A percentile compares a stretch with the other conserved stretches of the same genome.
Conservation (phyloP, 345 rosid species). For the Lenwebbia sp. region DNA sequence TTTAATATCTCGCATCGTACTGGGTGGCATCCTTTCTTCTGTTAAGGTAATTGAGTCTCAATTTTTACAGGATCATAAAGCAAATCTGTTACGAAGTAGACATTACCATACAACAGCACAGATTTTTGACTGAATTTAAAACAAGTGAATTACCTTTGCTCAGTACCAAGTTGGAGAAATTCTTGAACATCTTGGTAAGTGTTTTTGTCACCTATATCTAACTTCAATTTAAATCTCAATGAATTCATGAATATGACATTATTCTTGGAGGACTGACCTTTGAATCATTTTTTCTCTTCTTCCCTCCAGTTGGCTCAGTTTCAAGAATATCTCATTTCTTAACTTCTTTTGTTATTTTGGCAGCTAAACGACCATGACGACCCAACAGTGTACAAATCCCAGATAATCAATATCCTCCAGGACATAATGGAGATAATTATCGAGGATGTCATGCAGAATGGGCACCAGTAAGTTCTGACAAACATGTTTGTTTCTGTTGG, state of each 20-base stretch:
- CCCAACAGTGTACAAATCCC: slow-evolving; percentile 35
- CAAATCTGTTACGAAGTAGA: slow-evolving; percentile 52
- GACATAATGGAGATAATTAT: slow-evolving; percentile 83
- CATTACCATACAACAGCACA: slow-evolving; percentile 23
- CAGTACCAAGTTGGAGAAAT: slow-evolving; percentile 64
- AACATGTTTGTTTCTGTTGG: neutral
- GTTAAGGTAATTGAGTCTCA: neutral
- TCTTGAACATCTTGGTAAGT: slow-evolving; percentile 61
- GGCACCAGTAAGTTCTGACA: slow-evolving; percentile 55
- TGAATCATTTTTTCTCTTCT: neutral
- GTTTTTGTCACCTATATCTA: neutral
- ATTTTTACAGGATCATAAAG: slow-evolving; percentile 36
- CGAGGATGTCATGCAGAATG: slow-evolving; percentile 64
- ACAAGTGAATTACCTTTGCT: slow-evolving; percentile 73
- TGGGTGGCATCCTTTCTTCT: neutral
- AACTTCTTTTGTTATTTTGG: slow-evolving; percentile 2
- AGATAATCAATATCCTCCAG: slow-evolving; percentile 80
- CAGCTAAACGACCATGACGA: slow-evolving; percentile 42
- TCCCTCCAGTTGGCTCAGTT: neutral
- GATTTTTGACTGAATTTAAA: slow-evolving; percentile 50
- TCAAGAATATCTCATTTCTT: neutral
- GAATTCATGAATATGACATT: neutral
- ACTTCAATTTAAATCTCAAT: neutral
- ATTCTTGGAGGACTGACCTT: neutral
- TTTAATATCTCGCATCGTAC: neutral